phyloP scores from a whole-genome alignment of 2,329 filamentous ascomycete species.

The Talaromyces sp. region DNA sequence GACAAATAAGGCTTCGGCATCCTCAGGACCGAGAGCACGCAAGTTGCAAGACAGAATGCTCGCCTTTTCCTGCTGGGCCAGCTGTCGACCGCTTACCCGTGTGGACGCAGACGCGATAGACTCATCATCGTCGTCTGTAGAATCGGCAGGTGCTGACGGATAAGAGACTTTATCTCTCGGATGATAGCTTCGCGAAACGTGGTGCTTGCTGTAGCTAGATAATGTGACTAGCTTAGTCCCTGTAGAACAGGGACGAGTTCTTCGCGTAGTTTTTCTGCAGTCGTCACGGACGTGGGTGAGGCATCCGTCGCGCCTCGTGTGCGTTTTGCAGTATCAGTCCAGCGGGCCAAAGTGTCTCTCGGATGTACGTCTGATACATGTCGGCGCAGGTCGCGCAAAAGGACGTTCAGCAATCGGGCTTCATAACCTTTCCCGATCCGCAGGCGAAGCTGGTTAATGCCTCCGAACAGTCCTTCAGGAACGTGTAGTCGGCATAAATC shows the following conservation, averaged over 20 bases:
- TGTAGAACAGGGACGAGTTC: constrained; percentile 68
- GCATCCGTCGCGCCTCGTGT: constrained; percentile 66
- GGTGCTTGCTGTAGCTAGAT: constrained; percentile 74
- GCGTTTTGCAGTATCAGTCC: constrained; percentile 62
- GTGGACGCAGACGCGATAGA: constrained; percentile 85
- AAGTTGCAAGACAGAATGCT: constrained; percentile 83
- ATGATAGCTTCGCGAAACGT: constrained; percentile 80
- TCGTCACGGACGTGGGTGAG: constrained; percentile 69
- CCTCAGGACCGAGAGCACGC: constrained; percentile 76
- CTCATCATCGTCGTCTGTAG: constrained; percentile 88
- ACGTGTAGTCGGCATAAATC: constrained; percentile 76
- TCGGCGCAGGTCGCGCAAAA: constrained; percentile 73
- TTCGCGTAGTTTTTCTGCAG: constrained; percentile 67
- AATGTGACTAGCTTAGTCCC: constrained; percentile 74
- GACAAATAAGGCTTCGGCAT: constrained; percentile 78
- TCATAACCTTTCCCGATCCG: constrained; percentile 88
- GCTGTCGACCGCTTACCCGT: constrained; percentile 59
- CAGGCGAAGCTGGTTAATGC: constrained; percentile 71
- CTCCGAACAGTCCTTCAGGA: constrained; percentile 75
- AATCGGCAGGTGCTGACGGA: constrained; percentile 82
- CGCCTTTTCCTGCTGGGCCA: constrained; percentile 83
- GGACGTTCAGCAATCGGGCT: constrained; percentile 69
- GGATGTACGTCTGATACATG: constrained; percentile 73
- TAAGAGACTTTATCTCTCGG: constrained; percentile 80
- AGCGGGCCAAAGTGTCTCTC: constrained; percentile 74